A percentile compares a stretch with the other conserved stretches of the same genome.
Evolutionary conservation across 129 eudicot species (phyloP).

Genomic region (Heracleum sosnowskyi): DNA sequence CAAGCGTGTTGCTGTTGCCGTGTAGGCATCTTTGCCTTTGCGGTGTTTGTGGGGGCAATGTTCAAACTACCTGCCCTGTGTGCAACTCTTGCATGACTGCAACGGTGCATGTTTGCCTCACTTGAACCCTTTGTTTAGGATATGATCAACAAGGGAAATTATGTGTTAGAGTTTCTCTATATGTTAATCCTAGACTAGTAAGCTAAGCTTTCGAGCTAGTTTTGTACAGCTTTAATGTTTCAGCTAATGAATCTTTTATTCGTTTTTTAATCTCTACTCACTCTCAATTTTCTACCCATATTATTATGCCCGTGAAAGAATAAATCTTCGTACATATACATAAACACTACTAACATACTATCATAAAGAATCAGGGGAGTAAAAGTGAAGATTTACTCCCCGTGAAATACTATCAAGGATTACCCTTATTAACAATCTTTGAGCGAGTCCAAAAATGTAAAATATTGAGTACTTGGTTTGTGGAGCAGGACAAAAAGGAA

Average conservation of each 20-base stretch:
- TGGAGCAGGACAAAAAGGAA: neutral
- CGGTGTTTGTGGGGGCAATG: conserved; percentile 22
- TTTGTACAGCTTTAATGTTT: neutral
- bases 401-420: too few relatives aligned
- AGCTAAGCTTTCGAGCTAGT: neutral
- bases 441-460: neutral
- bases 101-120: conserved; percentile 38
- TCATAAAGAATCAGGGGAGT: too few relatives aligned
- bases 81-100: conserved; percentile 30
- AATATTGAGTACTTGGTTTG: neutral
- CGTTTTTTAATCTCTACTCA: too few relatives aligned
- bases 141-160: too few relatives aligned
- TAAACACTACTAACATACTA: too few relatives aligned
- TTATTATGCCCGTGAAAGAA: too few relatives aligned
- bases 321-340: too few relatives aligned
- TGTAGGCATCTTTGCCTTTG: conserved; percentile 48
- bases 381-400: too few relatives aligned
- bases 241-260: neutral
- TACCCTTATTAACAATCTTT: too few relatives aligned
- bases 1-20: conserved; percentile 43
- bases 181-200: neutral
- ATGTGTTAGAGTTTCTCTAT: neutral
- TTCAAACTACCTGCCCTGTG: conserved; percentile 26
- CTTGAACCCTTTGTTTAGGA: conserved; percentile 1
- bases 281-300: too few relatives aligned